Evolutionary conservation across 768 basidiomycete genomes (phyloP).

Genomic region (Suillus fuscotomentosus): DNA sequence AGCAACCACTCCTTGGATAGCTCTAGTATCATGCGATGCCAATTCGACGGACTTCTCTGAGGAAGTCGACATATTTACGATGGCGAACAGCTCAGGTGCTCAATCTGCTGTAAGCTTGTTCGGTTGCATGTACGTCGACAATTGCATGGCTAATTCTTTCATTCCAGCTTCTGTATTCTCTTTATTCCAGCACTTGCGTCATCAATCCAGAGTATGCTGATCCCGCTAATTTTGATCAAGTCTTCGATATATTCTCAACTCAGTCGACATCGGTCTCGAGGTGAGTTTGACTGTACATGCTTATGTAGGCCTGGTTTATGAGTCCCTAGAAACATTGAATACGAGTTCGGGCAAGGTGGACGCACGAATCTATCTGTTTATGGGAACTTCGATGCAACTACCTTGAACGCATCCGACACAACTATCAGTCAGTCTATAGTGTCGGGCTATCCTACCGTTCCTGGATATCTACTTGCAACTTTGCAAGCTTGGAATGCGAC

Average conservation of each 20-base stretch:
- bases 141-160: not conserved
- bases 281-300: slow-evolving; percentile 37
- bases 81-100: slow-evolving; percentile 77
- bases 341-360: slow-evolving; percentile 62
- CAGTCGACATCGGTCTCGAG: slow-evolving; percentile 57
- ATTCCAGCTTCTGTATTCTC: slow-evolving; percentile 73
- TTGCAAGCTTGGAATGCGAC: slow-evolving; percentile 67
- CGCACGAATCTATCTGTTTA: slow-evolving; percentile 50
- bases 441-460: slow-evolving; percentile 40
- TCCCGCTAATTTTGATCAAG: slow-evolving; percentile 61
- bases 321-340: slow-evolving; percentile 45
- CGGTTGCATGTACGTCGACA: not conserved
- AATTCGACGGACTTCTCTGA: slow-evolving; percentile 67
- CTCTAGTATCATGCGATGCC: slow-evolving; percentile 78
- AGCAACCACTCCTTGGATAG: slow-evolving; percentile 84
- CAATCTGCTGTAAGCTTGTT: slow-evolving; percentile 62
- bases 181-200: slow-evolving; percentile 66
- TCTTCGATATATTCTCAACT: slow-evolving; percentile 77
- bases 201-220: slow-evolving; percentile 73
- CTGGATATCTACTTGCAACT: slow-evolving; percentile 71
- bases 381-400: slow-evolving; percentile 56
- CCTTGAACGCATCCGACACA: slow-evolving; percentile 53
- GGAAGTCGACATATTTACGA: slow-evolving; percentile 75
- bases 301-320: not conserved
- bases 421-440: slow-evolving; percentile 44